A percentile compares a stretch with the other conserved stretches of the same genome.
Conservation (phyloP, 2,329 filamentous ascomycete species). For the Lecanicillium sp. region DNA sequence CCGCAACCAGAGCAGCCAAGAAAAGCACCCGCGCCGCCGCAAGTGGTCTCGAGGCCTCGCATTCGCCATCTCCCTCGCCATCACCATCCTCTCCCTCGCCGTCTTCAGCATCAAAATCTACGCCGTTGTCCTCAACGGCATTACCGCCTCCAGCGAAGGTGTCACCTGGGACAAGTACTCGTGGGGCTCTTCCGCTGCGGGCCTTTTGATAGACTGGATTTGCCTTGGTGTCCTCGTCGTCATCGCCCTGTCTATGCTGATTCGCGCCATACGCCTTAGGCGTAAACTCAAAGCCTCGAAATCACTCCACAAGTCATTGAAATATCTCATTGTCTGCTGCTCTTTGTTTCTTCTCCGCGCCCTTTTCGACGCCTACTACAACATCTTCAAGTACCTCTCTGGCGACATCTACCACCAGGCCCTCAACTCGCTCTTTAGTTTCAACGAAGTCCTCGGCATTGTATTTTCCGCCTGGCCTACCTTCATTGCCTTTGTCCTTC, state of each 20-base stretch:
- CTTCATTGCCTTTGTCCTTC: conserved; percentile 21
- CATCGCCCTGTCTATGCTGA: conserved; percentile 3
- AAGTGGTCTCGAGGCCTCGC: conserved; percentile 5
- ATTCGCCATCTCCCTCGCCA: conserved; percentile 1
- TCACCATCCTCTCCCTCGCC: conserved; percentile 9
- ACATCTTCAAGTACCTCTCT: conserved; percentile 16
- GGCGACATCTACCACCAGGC: not conserved
- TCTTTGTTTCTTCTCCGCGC: conserved; percentile 22
- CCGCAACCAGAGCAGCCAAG: not conserved
- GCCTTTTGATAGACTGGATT: not conserved
- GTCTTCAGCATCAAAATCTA: conserved; percentile 10
- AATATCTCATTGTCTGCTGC: conserved; percentile 20
- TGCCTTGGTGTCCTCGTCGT: not conserved
- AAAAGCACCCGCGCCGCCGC: not conserved
- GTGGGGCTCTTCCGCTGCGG: not conserved
- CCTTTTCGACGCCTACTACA: conserved; percentile 20
- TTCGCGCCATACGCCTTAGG: conserved; percentile 9
- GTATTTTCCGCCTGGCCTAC: conserved; percentile 19
- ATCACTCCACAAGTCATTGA: conserved; percentile 12
- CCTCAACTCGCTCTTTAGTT: not conserved
- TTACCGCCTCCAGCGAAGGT: not conserved
- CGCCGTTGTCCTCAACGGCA: not conserved
- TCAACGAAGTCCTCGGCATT: conserved; percentile 15
- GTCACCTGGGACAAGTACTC: not conserved
- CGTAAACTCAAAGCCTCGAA: conserved; percentile 8